Base-by-base conservation (phyloP, 2,329 filamentous ascomycete genomes). In the Plectosphaerella cucumerina region DNA sequence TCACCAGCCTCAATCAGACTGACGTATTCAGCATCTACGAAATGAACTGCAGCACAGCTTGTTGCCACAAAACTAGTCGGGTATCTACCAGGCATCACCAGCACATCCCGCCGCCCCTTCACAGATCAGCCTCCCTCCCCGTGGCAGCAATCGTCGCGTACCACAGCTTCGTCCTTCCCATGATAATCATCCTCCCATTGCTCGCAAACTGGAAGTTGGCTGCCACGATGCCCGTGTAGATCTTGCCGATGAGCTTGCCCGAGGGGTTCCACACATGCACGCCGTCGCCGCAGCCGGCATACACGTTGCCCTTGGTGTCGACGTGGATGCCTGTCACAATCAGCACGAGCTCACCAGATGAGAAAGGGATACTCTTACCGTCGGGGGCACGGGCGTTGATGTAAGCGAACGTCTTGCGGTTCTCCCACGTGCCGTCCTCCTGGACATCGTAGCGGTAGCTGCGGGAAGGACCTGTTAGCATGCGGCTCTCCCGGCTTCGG, bases 371-470 rank as follows among this genome's bases (percentile, higher is more conserved):
- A 3, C 8, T 59, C 65, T 49, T 67, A 66, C 85, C 84, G 55
- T 87, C 84, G 0, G 84, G 81, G 2, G 82, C 67, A 2, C 80
- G 77, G 2, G 70, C 60, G 44, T 77, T 71, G 3, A 71, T 68
- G 53, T 76, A 84, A 0, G 84, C 81, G 58, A 87, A 87, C 0
- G 75, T 71, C 50, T 74, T 73, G 48, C 74, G 69, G 59, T 77
- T 75, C 4, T 70, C 66, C 48, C 66, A 75, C 0, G 74, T 76
- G 22, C 75, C 76, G 44, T 78, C 74, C 1, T 66, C 51, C 11
- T 63, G 56, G 3, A 78, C 73, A 6, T 75, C 66, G 44, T 65
- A 79, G 5, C 72, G 72, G 52, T 78, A 78, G 33, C 73, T 77
- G 15, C 12, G n/a, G 10, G 17, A 17, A 18, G 2, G 22, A 6